Evolutionary conservation across 306 rosid species (phyloP), one percentile per base, ranked within the genome.

Genomic region (Gastrolobium bilobum): DNA sequence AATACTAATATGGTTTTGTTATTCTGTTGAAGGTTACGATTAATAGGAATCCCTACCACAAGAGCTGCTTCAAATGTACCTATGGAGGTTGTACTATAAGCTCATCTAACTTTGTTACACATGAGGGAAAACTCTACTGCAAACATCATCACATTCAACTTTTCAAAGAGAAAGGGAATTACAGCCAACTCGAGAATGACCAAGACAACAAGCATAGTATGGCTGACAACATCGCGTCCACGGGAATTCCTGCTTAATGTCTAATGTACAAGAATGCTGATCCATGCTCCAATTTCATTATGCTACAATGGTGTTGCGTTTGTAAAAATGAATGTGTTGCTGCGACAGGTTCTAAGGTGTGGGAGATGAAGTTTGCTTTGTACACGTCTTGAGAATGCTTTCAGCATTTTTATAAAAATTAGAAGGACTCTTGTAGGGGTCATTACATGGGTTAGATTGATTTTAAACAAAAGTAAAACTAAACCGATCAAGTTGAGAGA

Each of bases 121-220:
- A 88, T 71, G 97, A 92, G 71, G 90, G 92, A 66, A 90, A 81
- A 82, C 90, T 90, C 38, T 92, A 92, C 59, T 92, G 97, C 89
- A 90, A 92, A 78, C 95, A 90, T 75, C 96, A 92, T 72, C 93
- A 90, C 92, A 85, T 90, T 82, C 97, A 92, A 67, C 97, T 92
- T 30, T 90, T 89, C 84, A 90, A 83, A 53, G 95, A 92, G 85
- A 92, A 87, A 66, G 96, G 95, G 2, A 90, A 90, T 29, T 92
- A 92, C 79, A 90, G 97, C 68, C 92, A 90, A 81, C 90, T 92
- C 0, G 97, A 92, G 74, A 82, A 48, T 7, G 89, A 86, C 30
- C 30, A 29, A 3, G 37, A 20, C 26, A 20, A 20, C 26, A 20
- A 20, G 26, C 26, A 20, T 20, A 20, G 26, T 20, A 20, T 20